Evolutionary conservation across 257 asterid species (phyloP), one percentile per base, ranked within the genome.

Genomic region (Ligustrum vulgare): DNA sequence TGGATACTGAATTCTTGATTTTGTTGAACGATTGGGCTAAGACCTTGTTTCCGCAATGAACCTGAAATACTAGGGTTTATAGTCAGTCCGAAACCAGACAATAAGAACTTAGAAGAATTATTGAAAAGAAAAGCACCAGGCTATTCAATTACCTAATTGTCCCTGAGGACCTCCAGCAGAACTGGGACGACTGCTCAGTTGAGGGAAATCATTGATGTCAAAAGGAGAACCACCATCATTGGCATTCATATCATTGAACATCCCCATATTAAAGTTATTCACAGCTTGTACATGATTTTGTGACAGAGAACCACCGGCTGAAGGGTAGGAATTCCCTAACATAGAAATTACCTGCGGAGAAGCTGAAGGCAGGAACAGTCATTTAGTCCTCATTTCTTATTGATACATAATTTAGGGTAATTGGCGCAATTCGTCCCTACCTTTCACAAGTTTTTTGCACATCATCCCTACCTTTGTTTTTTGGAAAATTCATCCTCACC

Each of bases 101-200:
- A 72, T 69, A 60, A 41, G 32, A 77, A 74, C 78, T 65, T 73
- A 23, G 28, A 22, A 64, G 58, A 79, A 75, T 35, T 68, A 60
- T 13, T 66, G 64, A 43, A 77, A 72, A 37, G 49, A 72, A 73
- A 74, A 22, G 32, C 34, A 69, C 23, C 75, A 79, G 68, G 76
- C 77, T 37, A 51, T 8, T 62, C 64, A 62, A 66, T 81, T 93
- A 95, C 99, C 96, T 64, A 91, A 67, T 81, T 90, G 99, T 72
- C 97, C 98, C 86, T 91, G 98, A 47, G 96, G 94, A 58, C 99
- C 98, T 80, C 99, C 99, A 77, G 99, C 88, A 84, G 99, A 95
- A 86, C 86, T 95, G 77, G 99, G 99, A 45, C 93, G 97, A 78
- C 97, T 90, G 80, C 88, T 83, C 70, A 93, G 89, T 84, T 91